Conservation (phyloP, 2,329 filamentous ascomycete species). For the Curvularia sp. region DNA sequence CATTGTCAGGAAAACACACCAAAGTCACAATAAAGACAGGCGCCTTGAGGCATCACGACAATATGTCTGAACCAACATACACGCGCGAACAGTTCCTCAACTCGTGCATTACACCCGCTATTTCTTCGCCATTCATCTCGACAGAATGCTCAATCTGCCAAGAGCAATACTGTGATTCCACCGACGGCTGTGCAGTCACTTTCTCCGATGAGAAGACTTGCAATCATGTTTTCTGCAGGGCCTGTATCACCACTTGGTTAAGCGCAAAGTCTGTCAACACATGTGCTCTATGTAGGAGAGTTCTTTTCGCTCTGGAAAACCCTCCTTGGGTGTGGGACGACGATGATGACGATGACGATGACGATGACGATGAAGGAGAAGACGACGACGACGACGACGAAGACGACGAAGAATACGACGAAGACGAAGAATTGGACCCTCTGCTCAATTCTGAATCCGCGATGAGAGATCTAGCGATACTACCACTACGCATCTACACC, state of each 20-base stretch:
- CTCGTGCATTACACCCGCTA: not conserved
- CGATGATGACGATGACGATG: not conserved
- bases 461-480: not conserved
- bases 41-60: not conserved
- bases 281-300: slow-evolving; percentile 2
- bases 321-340: not conserved
- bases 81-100: slow-evolving; percentile 4
- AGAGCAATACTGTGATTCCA: slow-evolving; percentile 2
- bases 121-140: not conserved
- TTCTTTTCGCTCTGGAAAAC: slow-evolving; percentile 1
- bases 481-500: not conserved
- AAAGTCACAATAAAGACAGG: too few species aligned
- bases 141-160: slow-evolving; percentile 9
- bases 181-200: not conserved
- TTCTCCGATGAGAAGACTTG: slow-evolving; percentile 5
- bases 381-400: not conserved
- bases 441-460: not conserved
- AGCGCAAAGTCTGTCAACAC: not conserved
- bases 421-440: not conserved
- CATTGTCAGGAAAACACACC: not conserved
- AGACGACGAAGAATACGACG: not conserved
- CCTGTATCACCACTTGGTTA: slow-evolving; percentile 6
- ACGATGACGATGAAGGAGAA: not conserved
- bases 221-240: slow-evolving; percentile 8
- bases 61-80: not conserved